Percentiles rank a stretch among this genome's conserved stretches.
Conservation (phyloP, 2,329 filamentous ascomycete species). For the Ophiostoma perfectum region DNA sequence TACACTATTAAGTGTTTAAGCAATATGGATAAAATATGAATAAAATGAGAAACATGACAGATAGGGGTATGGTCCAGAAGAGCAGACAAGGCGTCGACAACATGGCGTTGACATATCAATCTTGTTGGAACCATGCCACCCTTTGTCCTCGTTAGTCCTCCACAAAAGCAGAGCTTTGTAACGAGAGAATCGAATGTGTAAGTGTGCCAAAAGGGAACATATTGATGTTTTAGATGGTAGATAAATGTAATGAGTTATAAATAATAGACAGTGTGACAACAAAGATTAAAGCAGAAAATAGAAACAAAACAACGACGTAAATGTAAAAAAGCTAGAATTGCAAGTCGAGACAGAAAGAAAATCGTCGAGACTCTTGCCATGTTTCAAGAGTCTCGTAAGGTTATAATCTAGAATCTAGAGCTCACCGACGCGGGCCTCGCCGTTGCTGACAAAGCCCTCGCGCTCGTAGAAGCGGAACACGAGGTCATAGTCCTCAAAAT, state of each 20-base stretch:
- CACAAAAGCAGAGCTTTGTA: not conserved
- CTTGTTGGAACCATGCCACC: not conserved
- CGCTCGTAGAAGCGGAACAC: slow-evolving; percentile 96
- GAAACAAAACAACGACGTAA: no score
- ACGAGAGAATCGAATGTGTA: slow-evolving; percentile 10
- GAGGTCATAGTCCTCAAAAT: slow-evolving; percentile 94
- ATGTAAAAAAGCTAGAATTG: no score
- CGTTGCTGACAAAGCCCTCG: slow-evolving; percentile 63
- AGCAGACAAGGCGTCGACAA: not conserved
- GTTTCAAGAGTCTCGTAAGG: not conserved
- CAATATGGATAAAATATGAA: not conserved
- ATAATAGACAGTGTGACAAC: not conserved
- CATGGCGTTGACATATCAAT: not conserved
- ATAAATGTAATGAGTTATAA: not conserved
- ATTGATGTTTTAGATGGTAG: no score
- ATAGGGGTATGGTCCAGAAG: not conserved
- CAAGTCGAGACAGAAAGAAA: slow-evolving; percentile 8
- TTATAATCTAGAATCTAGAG: slow-evolving; percentile 9
- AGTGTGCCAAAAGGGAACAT: not conserved
- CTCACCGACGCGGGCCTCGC: slow-evolving; percentile 51
- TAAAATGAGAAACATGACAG: not conserved
- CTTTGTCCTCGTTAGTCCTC: not conserved
- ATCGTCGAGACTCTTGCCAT: not conserved
- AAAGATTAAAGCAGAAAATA: no score
- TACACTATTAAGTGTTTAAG: no score